Evolutionary conservation across 352 stramenopile species (phyloP).

Genomic region (Plasmopara halstedii): DNA sequence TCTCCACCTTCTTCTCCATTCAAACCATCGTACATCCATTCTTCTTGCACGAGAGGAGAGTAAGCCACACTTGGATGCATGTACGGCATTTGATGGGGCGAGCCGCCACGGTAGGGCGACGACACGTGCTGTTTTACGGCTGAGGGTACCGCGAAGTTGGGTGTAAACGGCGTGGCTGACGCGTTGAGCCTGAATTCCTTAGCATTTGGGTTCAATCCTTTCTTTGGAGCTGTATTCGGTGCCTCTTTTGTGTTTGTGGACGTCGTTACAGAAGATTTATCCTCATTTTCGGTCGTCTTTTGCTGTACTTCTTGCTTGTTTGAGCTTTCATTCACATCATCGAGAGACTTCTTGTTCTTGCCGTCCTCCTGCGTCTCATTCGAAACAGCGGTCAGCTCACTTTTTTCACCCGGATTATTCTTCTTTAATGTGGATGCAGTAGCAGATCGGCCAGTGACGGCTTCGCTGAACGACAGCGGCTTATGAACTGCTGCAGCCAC

Average conservation of each 20-base stretch:
- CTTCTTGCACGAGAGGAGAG: constrained; percentile 37
- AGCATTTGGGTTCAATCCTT: constrained; percentile 72
- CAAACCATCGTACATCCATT: constrained; percentile 61
- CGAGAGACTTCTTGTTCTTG: constrained; percentile 12
- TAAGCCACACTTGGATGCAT: constrained; percentile 39
- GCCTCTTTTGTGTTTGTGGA: constrained; percentile 13
- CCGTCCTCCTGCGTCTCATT: constrained; percentile 18
- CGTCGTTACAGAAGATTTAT: constrained; percentile 8
- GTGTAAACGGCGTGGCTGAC: constrained; percentile 55
- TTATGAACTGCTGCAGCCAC: constrained; percentile 21
- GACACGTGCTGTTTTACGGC: constrained; percentile 20
- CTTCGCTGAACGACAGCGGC: constrained; percentile 66
- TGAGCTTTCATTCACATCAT: constrained; percentile 14
- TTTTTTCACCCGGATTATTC: constrained; percentile 10
- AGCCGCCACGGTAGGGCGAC: constrained; percentile 43
- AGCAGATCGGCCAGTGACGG: constrained; percentile 40
- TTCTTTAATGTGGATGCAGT: constrained; percentile 3
- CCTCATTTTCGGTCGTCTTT: constrained; percentile 23
- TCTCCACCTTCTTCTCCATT: constrained; percentile 38
- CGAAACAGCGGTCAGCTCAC: constrained; percentile 4
- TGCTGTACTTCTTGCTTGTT: constrained; percentile 18
- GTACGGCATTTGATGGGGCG: constrained; percentile 32
- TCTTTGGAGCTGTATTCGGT: constrained; percentile 34
- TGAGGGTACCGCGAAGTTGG: constrained; percentile 33
- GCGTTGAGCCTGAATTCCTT: constrained; percentile 85